phyloP scores from a whole-genome alignment of 345 rosid genomes.

The Eucalyptus pauciflora region DNA sequence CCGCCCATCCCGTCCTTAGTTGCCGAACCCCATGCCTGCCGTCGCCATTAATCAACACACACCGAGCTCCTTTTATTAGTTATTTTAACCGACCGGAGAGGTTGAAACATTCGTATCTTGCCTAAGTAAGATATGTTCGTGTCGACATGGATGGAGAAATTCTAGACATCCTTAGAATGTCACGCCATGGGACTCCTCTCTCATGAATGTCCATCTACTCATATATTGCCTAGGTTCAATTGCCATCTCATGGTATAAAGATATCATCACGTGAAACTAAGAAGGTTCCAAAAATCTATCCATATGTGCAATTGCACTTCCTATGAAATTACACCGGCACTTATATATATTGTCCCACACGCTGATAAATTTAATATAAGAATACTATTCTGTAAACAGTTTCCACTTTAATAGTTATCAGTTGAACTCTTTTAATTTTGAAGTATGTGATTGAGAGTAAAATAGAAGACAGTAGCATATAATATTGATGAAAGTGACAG shows the following conservation, averaged over 20 bases:
- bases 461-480: background rate
- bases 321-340: background rate
- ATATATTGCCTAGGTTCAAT: background rate
- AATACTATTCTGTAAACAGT: background rate
- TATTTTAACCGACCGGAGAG: background rate
- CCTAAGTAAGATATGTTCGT: background rate
- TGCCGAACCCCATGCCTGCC: slow-evolving; percentile 60
- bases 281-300: background rate
- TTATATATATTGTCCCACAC: background rate
- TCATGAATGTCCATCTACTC: background rate
- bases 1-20: slow-evolving; percentile 40
- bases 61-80: background rate
- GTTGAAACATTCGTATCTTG: background rate
- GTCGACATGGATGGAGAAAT: background rate
- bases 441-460: background rate
- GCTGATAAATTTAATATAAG: background rate
- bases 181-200: background rate
- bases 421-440: background rate
- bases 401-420: background rate
- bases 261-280: background rate
- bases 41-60: background rate
- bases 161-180: background rate
- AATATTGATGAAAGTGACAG: background rate
- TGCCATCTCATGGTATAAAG: background rate
- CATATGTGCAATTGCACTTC: background rate